Evolutionary conservation across 495 filamentous ascomycete species (phyloP).

Genomic region (Neurospora sp.): DNA sequence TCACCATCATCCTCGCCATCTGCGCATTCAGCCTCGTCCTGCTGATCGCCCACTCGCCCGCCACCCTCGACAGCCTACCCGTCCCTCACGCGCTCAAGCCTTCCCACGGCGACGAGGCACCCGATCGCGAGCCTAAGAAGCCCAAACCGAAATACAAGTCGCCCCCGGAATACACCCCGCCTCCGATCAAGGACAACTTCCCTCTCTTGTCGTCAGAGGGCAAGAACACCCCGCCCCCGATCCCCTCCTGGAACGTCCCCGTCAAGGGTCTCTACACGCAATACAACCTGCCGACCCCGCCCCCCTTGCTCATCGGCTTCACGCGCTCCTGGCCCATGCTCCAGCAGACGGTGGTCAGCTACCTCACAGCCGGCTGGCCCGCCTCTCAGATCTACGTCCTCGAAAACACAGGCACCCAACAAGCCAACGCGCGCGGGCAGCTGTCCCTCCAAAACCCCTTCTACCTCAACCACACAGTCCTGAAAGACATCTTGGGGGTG

Average conservation of each 20-base stretch:
- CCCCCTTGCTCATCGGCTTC: slow-evolving; percentile 52
- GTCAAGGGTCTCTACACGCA: slow-evolving; percentile 23
- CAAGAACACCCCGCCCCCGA: slow-evolving; percentile 23
- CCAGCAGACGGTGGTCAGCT: slow-evolving; percentile 48
- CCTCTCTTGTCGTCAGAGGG: slow-evolving; percentile 23
- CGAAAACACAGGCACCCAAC: slow-evolving; percentile 54
- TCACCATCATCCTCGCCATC: neutral
- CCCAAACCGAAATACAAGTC: slow-evolving; percentile 25
- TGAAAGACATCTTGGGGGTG: slow-evolving; percentile 41
- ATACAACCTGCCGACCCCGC: slow-evolving; percentile 25
- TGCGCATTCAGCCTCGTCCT: neutral
- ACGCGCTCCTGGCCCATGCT: slow-evolving; percentile 50
- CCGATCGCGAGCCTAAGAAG: neutral
- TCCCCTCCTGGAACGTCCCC: slow-evolving; percentile 34
- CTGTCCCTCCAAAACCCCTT: slow-evolving; percentile 52
- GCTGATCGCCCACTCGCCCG: neutral
- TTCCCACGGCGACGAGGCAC: neutral
- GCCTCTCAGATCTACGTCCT: slow-evolving; percentile 49
- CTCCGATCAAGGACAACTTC: slow-evolving; percentile 28
- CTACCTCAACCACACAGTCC: slow-evolving; percentile 46
- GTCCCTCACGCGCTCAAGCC: neutral
- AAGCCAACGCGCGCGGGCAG: slow-evolving; percentile 40
- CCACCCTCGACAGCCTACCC: neutral
- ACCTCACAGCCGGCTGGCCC: slow-evolving; percentile 55
- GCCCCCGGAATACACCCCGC: slow-evolving; percentile 23